Evolutionary conservation across 768 basidiomycete species (phyloP).

Genomic region (Russula griseocarnosa): DNA sequence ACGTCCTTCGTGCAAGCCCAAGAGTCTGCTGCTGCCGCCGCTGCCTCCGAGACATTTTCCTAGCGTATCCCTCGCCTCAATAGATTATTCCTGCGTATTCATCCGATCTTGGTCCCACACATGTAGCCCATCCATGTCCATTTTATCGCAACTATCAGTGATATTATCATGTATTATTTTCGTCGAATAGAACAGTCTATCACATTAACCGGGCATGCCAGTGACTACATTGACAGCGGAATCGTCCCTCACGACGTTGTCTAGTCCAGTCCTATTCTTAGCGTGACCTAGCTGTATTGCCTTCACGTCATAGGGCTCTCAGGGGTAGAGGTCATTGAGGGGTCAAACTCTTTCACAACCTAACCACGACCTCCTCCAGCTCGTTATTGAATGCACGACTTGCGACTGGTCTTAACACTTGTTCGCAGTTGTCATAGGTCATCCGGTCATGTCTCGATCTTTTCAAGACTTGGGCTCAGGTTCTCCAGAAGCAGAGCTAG

Average conservation of each 20-base stretch:
- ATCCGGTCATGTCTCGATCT: too few relatives aligned
- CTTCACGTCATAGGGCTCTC: too few relatives aligned
- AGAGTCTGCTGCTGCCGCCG: slow-evolving; percentile 17
- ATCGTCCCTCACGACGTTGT: not conserved
- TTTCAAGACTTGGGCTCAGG: too few relatives aligned
- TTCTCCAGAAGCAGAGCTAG: too few relatives aligned
- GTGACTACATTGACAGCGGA: slow-evolving; percentile 69
- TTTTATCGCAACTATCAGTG: not conserved
- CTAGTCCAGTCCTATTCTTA: slow-evolving; percentile 85
- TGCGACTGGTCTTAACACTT: too few relatives aligned
- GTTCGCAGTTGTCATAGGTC: too few relatives aligned
- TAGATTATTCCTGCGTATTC: not conserved
- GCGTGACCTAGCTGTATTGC: slow-evolving; percentile 78
- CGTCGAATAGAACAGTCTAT: slow-evolving; percentile 4
- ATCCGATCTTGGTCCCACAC: not conserved
- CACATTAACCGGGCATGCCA: slow-evolving; percentile 64
- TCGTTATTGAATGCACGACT: too few relatives aligned
- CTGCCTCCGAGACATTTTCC: not conserved
- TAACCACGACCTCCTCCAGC: too few relatives aligned
- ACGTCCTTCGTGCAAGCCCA: slow-evolving; percentile 26
- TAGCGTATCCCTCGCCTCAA: not conserved
- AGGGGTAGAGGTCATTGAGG: too few relatives aligned
- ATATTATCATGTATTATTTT: slow-evolving; percentile 2
- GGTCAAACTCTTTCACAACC: too few relatives aligned
- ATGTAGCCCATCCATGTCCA: slow-evolving; percentile 6